phyloP scores from a whole-genome alignment of 225 moss, liverwort and hornwort species.

The Bryoerythrophyllum caledonicum region DNA sequence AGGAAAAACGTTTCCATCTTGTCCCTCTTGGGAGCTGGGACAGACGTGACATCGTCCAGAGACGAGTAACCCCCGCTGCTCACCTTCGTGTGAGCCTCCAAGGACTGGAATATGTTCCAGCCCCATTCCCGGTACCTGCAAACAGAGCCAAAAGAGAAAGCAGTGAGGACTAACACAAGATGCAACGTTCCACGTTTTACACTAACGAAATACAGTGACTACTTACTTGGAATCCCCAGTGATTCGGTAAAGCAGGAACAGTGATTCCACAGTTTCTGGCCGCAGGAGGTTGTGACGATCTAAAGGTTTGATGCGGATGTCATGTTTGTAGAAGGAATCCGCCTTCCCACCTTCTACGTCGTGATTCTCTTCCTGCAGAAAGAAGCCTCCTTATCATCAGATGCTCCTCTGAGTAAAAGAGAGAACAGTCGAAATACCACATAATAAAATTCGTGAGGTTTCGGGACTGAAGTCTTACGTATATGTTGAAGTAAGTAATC shows the following conservation, averaged over 20 bases:
- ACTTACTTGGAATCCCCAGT: slow-evolving; percentile 87
- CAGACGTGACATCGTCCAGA: slow-evolving; percentile 69
- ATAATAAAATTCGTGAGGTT: slow-evolving; percentile 1
- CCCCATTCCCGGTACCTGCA: slow-evolving; percentile 96
- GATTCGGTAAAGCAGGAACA: slow-evolving; percentile 84
- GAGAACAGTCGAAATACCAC: background rate
- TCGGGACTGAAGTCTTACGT: slow-evolving; percentile 51
- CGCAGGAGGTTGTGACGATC: slow-evolving; percentile 95
- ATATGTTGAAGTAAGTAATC: slow-evolving; percentile 85
- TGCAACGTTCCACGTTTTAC: background rate
- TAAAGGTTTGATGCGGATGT: slow-evolving; percentile 72
- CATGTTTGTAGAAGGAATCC: slow-evolving; percentile 63
- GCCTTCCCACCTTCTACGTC: slow-evolving; percentile 66
- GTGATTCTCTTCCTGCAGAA: slow-evolving; percentile 39
- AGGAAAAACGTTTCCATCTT: slow-evolving; percentile 98
- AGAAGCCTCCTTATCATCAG: background rate
- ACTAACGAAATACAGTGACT: background rate
- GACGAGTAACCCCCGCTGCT: slow-evolving; percentile 87
- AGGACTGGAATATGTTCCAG: slow-evolving; percentile 87
- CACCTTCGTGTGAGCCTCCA: slow-evolving; percentile 85
- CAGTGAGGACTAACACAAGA: too few relatives aligned
- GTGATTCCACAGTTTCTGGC: slow-evolving; percentile 93
- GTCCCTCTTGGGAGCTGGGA: slow-evolving; percentile 81
- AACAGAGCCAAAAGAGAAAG: slow-evolving; percentile 12
- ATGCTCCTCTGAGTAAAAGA: background rate